Evolutionary conservation across 345 rosid genomes (phyloP).

Genomic region (Clausena lansium): DNA sequence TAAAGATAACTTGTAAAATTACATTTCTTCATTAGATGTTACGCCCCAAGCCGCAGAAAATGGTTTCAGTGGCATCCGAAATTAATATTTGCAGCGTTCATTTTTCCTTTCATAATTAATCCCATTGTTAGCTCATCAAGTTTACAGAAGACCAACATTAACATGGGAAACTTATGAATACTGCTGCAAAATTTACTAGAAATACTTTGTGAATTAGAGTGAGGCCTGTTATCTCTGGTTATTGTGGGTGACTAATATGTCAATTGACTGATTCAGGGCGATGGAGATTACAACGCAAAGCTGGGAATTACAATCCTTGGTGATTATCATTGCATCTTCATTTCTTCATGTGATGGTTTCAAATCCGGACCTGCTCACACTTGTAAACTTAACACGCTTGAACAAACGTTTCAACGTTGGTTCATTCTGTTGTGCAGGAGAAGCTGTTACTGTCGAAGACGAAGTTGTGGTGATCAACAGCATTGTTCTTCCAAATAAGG

Average conservation of each 20-base stretch:
- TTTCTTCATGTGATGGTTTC: neutral
- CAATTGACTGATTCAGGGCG: constrained; percentile 41
- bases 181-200: neutral
- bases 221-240: neutral
- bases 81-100: neutral
- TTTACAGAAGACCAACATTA: neutral
- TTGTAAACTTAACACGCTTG: neutral
- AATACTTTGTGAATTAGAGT: neutral
- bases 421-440: constrained; percentile 47
- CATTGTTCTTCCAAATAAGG: constrained; percentile 79
- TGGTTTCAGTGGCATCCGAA: neutral
- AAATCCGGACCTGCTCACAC: neutral
- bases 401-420: neutral
- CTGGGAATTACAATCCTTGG: constrained; percentile 84
- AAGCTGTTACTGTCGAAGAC: constrained; percentile 80
- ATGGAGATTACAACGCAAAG: constrained; percentile 68
- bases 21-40: neutral
- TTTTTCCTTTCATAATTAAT: neutral
- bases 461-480: constrained; percentile 67
- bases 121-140: neutral
- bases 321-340: constrained; percentile 11
- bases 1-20: neutral
- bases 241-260: neutral
- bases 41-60: neutral
- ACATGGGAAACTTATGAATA: neutral